Conservation (phyloP, 306 rosid genomes). For the Potentilla sterilis region DNA sequence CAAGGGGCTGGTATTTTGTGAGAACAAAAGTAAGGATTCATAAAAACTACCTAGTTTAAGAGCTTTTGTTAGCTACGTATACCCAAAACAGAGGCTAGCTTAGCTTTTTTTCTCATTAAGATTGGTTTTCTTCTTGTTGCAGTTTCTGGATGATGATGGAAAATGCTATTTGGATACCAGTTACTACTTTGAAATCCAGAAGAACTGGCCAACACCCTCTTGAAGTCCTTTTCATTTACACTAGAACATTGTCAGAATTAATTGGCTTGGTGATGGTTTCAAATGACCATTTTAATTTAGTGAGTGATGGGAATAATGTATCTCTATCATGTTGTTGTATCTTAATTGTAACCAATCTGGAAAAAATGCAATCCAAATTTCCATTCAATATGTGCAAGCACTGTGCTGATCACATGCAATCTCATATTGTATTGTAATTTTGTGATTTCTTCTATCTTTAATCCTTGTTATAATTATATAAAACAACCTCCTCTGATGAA, state of each 20-base stretch:
- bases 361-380: conserved; percentile 33
- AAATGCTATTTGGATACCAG: conserved; percentile 74
- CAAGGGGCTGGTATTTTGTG: conserved; percentile 78
- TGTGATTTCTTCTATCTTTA: not conserved
- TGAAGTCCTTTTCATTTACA: conserved; percentile 23
- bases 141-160: conserved; percentile 93
- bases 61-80: not conserved
- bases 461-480: not conserved
- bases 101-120: not conserved
- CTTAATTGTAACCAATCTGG: conserved; percentile 25
- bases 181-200: conserved; percentile 81
- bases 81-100: not conserved
- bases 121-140: conserved; percentile 10
- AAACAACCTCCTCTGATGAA: conserved; percentile 12
- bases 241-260: not conserved
- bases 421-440: not conserved
- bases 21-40: conserved; percentile 60
- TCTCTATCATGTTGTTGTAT: conserved; percentile 38
- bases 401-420: conserved; percentile 5
- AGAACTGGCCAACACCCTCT: conserved; percentile 60
- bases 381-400: conserved; percentile 21
- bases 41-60: not conserved
- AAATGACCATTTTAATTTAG: conserved; percentile 9
- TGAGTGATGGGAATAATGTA: conserved; percentile 4
- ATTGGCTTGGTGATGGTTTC: conserved; percentile 19